Evolutionary conservation across 2,329 filamentous ascomycete genomes (phyloP).

Genomic region (Ceratocystis albifundus): DNA sequence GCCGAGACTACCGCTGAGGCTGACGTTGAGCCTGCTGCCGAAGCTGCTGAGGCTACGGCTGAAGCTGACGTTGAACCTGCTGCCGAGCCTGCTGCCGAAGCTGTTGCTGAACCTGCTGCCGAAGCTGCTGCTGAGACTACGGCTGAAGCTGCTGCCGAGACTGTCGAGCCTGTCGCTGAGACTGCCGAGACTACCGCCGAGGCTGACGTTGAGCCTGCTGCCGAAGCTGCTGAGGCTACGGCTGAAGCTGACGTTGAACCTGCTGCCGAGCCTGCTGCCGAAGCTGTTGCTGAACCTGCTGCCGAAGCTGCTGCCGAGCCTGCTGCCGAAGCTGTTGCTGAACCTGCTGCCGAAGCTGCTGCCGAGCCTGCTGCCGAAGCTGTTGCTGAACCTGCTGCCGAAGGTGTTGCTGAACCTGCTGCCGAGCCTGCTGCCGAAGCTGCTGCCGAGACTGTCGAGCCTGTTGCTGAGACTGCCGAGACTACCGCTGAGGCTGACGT

Average conservation of each 20-base stretch:
- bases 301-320: background rate
- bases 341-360: conserved; percentile 11
- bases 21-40: background rate
- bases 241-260: no score
- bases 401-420: background rate
- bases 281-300: conserved; percentile 13
- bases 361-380: conserved; percentile 13
- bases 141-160: background rate
- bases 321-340: background rate
- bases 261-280: conserved; percentile 1
- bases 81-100: no score
- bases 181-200: background rate
- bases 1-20: no score
- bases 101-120: background rate
- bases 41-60: background rate
- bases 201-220: conserved; percentile 6
- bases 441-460: background rate
- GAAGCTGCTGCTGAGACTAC: no score
- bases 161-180: background rate
- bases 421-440: background rate
- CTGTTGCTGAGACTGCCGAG: background rate
- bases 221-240: conserved; percentile 13
- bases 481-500: background rate
- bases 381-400: background rate
- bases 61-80: no score